These are phyloP conservation scores for Schizophyllum amplum DNA, from an alignment of 1,284 basidiomycete genomes.

Conservation along the genomic window DNA sequence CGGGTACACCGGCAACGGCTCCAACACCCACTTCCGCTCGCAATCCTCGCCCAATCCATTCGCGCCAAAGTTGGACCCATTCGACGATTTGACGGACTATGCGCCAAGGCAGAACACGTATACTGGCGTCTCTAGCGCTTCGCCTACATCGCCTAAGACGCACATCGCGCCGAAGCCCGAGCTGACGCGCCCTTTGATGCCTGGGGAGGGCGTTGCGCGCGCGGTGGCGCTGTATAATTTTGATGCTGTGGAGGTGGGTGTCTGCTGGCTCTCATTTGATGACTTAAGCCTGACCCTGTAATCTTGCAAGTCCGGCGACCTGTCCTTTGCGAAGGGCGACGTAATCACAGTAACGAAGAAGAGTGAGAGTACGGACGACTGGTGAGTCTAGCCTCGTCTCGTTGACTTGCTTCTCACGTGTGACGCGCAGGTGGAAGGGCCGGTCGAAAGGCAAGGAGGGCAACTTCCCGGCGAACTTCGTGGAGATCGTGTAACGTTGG, in stretches of 20 bases:
- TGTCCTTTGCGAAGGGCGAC: constrained; percentile 81
- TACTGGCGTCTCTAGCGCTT: too few species aligned
- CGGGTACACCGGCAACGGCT: not conserved
- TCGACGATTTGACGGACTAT: constrained; percentile 14
- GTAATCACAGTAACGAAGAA: constrained; percentile 70
- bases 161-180: constrained; percentile 42
- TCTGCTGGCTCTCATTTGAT: not conserved
- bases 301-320: constrained; percentile 55
- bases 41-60: constrained; percentile 13
- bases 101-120: too few species aligned
- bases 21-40: constrained; percentile 12
- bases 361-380: constrained; percentile 72
- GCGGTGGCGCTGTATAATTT: constrained; percentile 81
- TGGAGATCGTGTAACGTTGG: constrained; percentile 38
- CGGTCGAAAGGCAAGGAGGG: constrained; percentile 38
- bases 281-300: constrained; percentile 3
- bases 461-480: constrained; percentile 60
- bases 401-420: not conserved
- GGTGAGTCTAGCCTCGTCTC: constrained; percentile 38
- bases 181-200: constrained; percentile 35
- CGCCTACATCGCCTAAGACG: constrained; percentile 15
- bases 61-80: constrained; percentile 6
- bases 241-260: constrained; percentile 54
- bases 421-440: constrained; percentile 61
- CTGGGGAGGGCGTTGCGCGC: constrained; percentile 55